These are phyloP conservation scores for Suillus weaverae DNA, from an alignment of 768 basidiomycete genomes.

Conservation along the genomic window DNA sequence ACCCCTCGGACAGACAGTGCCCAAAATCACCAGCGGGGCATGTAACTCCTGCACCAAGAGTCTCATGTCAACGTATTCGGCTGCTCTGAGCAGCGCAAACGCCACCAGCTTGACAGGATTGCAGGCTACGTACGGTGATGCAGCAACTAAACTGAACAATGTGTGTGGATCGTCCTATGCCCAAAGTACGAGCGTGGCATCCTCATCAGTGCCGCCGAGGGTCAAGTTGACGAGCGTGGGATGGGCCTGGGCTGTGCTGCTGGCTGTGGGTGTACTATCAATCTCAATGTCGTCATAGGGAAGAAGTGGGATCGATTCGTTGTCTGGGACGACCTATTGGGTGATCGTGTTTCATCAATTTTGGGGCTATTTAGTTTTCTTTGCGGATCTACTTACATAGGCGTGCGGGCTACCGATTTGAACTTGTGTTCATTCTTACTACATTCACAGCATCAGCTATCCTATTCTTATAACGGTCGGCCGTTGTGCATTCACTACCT, in stretches of 20 bases:
- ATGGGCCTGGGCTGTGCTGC: slow-evolving; percentile 12
- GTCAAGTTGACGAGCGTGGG: slow-evolving; percentile 13
- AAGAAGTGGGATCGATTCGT: not conserved
- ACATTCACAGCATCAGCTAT: not conserved
- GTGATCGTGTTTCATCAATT: not conserved
- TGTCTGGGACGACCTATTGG: not conserved
- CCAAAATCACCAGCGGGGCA: slow-evolving; percentile 46
- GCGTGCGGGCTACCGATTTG: not conserved
- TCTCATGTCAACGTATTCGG: slow-evolving; percentile 55
- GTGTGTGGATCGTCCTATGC: slow-evolving; percentile 57
- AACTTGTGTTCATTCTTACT: not conserved
- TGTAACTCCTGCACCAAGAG: slow-evolving; percentile 67
- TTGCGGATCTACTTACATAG: slow-evolving; percentile 1
- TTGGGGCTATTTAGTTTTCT: not conserved
- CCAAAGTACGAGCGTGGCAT: slow-evolving; percentile 13
- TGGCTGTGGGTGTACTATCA: slow-evolving; percentile 13
- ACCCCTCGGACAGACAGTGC: slow-evolving; percentile 57
- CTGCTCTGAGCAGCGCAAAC: slow-evolving; percentile 40
- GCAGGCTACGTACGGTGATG: slow-evolving; percentile 47
- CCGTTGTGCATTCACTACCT: not conserved
- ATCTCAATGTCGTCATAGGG: not conserved
- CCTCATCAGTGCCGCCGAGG: slow-evolving; percentile 14
- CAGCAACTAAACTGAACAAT: slow-evolving; percentile 44
- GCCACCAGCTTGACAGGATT: slow-evolving; percentile 38
- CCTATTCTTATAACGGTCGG: not conserved